Conservation (phyloP, 2,329 filamentous ascomycete species). For the Talaromyces sp. region DNA sequence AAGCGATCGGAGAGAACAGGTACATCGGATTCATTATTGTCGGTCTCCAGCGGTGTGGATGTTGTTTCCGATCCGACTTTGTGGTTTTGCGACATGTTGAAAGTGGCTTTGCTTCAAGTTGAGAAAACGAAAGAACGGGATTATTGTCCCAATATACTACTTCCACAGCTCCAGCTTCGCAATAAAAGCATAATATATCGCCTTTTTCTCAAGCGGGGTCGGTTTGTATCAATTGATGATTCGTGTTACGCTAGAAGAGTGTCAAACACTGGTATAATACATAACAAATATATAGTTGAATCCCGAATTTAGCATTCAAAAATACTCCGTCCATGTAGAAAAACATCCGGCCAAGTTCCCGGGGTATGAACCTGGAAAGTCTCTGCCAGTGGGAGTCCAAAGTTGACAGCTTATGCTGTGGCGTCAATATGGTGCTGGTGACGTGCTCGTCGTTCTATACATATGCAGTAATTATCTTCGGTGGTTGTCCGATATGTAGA, state of each 20-base stretch:
- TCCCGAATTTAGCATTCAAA: no score
- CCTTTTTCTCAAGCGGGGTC: neutral
- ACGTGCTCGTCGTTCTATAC: constrained; percentile 11
- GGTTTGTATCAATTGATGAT: neutral
- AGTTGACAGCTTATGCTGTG: neutral
- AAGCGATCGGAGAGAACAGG: constrained; percentile 33
- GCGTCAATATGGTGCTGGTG: constrained; percentile 9
- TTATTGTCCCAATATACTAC: no score
- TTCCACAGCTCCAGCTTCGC: neutral
- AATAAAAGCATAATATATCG: constrained; percentile 2
- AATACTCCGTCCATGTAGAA: neutral
- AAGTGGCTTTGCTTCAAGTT: no score
- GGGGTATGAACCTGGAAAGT: neutral
- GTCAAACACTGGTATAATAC: no score
- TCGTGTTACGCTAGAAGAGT: no score
- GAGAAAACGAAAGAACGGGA: no score
- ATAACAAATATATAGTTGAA: no score
- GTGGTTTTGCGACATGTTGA: neutral
- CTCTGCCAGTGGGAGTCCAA: neutral
- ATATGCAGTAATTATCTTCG: neutral
- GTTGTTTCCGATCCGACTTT: neutral
- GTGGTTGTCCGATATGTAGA: neutral
- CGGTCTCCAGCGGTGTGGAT: neutral
- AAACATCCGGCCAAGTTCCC: neutral
- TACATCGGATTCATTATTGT: neutral